Evolutionary conservation across 169 alveolate species (phyloP).

Genomic region (Plasmodium berghei): DNA sequence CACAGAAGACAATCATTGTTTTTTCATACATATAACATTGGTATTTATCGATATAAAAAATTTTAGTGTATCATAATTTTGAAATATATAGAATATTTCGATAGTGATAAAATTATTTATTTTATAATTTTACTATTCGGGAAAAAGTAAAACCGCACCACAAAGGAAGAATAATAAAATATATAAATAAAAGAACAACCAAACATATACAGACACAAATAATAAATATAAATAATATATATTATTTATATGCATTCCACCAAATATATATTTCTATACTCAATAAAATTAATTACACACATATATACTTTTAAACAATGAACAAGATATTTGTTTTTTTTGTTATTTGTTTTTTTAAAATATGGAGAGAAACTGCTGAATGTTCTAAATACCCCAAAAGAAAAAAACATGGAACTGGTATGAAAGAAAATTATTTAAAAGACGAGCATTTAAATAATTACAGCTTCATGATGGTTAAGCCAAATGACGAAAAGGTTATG

Average conservation of each 20-base stretch:
- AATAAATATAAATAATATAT: no score
- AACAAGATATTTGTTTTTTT: slow-evolving; percentile 23
- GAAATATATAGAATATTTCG: background rate
- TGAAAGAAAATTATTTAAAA: slow-evolving; percentile 9
- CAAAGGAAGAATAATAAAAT: no score
- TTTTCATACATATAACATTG: background rate
- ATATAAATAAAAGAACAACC: no score
- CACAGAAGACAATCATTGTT: no score
- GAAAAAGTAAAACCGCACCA: no score
- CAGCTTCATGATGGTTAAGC: slow-evolving; percentile 24
- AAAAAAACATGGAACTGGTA: slow-evolving; percentile 10
- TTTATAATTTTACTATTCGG: no score
- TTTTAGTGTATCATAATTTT: background rate
- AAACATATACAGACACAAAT: no score
- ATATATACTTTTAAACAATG: slow-evolving; percentile 8
- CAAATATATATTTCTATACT: background rate
- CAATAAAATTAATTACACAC: background rate
- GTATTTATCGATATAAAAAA: background rate
- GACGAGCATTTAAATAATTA: slow-evolving; percentile 6
- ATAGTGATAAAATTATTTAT: background rate
- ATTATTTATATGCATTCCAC: background rate
- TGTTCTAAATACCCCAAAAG: slow-evolving; percentile 24
- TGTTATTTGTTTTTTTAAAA: slow-evolving; percentile 28
- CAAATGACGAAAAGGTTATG: slow-evolving; percentile 18
- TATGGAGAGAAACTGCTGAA: slow-evolving; percentile 29